Conservation (phyloP, 495 filamentous ascomycete genomes). For the Neohortaea acidophila region DNA sequence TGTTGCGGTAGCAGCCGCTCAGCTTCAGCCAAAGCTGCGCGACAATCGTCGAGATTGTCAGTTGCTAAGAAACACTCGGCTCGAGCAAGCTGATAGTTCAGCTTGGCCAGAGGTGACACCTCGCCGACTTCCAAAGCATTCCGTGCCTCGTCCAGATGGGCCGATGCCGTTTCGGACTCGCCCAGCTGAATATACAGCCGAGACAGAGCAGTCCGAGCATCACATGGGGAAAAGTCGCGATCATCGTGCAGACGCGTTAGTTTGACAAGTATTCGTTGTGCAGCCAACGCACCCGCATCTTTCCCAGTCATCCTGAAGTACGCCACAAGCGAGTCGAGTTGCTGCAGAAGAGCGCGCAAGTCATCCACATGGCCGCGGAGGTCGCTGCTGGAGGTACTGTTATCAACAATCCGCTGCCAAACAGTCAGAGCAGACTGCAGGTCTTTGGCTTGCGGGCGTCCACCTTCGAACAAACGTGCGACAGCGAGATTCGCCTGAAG, state of each 20-base stretch:
- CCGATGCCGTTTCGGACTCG: conserved; percentile 58
- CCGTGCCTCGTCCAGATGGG: no score
- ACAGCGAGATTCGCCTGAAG: conserved; percentile 41
- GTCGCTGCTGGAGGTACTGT: conserved; percentile 33
- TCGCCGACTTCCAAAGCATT: no score
- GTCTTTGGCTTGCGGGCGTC: conserved; percentile 30
- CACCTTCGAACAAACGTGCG: conserved; percentile 33
- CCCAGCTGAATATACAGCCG: conserved; percentile 64
- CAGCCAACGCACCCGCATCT: conserved; percentile 27
- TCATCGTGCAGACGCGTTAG: conserved; percentile 19
- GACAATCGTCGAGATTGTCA: conserved; percentile 33
- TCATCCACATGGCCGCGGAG: conserved; percentile 48
- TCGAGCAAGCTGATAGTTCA: conserved; percentile 52
- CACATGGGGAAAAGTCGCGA: neutral
- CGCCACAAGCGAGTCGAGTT: conserved; percentile 56
- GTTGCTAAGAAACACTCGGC: conserved; percentile 60
- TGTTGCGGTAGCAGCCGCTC: neutral
- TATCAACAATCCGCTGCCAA: conserved; percentile 39
- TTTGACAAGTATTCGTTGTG: conserved; percentile 35
- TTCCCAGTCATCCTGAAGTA: conserved; percentile 64
- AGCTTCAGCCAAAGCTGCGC: conserved; percentile 1
- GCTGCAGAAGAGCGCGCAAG: conserved; percentile 39
- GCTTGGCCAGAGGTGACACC: conserved; percentile 46
- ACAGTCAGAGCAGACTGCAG: conserved; percentile 34
- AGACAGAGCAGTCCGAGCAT: conserved; percentile 37